Conservation (phyloP, 768 basidiomycete species). For the Phaffia australis region DNA sequence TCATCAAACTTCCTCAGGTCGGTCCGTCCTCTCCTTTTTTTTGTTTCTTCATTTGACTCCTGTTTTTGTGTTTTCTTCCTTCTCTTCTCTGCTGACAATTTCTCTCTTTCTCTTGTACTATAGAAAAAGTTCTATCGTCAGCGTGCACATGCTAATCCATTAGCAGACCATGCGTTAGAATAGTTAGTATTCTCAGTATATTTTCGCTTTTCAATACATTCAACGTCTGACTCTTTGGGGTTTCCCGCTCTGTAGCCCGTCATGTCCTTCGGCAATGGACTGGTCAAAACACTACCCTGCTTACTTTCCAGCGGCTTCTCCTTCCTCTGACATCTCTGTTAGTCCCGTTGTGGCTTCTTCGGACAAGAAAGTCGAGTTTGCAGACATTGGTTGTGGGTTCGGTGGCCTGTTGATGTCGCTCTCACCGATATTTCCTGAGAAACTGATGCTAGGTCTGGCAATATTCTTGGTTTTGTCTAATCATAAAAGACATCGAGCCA, state of each 20-base stretch:
- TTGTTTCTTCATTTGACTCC: background rate
- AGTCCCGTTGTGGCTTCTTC: conserved; percentile 33
- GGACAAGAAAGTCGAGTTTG: conserved; percentile 71
- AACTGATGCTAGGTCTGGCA: conserved; percentile 74
- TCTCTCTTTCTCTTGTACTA: background rate
- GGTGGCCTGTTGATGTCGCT: conserved; percentile 83
- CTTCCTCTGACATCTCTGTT: conserved; percentile 13
- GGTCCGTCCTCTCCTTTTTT: background rate
- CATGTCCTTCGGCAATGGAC: conserved; percentile 61
- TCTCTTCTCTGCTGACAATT: background rate
- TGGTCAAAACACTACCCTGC: conserved; percentile 76
- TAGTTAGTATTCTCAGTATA: conserved; percentile 44
- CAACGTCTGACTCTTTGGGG: background rate
- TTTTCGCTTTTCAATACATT: background rate
- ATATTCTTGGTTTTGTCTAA: background rate
- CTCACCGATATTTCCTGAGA: conserved; percentile 81
- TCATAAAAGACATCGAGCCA: background rate
- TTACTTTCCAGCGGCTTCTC: conserved; percentile 38
- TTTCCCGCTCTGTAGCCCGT: conserved; percentile 42
- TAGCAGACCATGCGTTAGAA: conserved; percentile 57
- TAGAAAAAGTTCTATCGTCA: conserved; percentile 46
- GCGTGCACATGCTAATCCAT: conserved; percentile 46
- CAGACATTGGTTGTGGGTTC: conserved; percentile 95
- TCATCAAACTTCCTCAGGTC: conserved; percentile 25
- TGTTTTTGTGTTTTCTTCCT: background rate